Base-by-base conservation (phyloP, 305 asterid genomes). In the Rubia occidens region DNA sequence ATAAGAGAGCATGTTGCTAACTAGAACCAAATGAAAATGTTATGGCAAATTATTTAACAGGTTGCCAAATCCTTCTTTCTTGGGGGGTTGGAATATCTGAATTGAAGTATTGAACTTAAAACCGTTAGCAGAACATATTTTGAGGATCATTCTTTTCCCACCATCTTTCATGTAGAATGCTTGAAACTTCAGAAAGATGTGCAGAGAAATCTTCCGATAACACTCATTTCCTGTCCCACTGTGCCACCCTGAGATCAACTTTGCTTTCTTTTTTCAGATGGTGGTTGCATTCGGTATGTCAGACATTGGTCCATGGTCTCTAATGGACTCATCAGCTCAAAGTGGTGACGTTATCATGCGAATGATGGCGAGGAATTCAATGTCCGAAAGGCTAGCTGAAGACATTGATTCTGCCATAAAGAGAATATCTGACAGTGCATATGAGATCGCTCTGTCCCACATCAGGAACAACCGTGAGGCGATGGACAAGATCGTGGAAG, bases 341-440 rank as follows among this genome's bases (percentile, higher is more conserved):
- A 83, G 95, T 69, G 92, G 74, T 24, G 97, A 94, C 66, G 89
- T 94, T 70, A 87, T 94, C 68, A 89, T 90, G 97, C 85, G 97
- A 80, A 94, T 90, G 97, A 94, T 90, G 98, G 97, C 98, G 3
- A 81, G 98, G 75, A 90, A 90, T 70, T 90, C 97, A 1, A 94
- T 94, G 97, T 94, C 97, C 0, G 98, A 90, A 75, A 94, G 60
- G 85, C 98, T 94, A 5, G 95, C 98, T 1, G 94, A 89, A 88
- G 98, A 94, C 75, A 90, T 94, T 37, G 98, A 94, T 76, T 69
- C 80, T 14, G 97, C 97, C 6, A 84, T 94, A 43, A 94, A 94
- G 91, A 83, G 71, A 83, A 72, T 90, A 45, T 86, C 97, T 1
- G 96, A 90, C 15, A 79, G 75, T 32, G 97, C 97, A 5, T 94